phyloP scores from a whole-genome alignment of 164 flowering plant genomes.

The Stephania yunnanensis region DNA sequence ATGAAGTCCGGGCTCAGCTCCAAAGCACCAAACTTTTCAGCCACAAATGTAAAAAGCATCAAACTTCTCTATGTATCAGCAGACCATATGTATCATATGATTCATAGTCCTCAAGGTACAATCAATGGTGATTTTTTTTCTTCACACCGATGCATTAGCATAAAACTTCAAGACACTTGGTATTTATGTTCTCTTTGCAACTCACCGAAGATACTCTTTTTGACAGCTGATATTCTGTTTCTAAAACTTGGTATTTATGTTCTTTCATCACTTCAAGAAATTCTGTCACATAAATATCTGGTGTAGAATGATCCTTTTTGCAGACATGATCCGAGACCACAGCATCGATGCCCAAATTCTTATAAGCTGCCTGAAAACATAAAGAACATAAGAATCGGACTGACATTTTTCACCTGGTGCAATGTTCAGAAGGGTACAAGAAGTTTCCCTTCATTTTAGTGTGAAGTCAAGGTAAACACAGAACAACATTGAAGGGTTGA shows the following conservation, averaged over 20 bases:
- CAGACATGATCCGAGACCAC: conserved; percentile 17
- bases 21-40: no score
- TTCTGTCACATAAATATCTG: conserved; percentile 21
- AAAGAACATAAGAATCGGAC: background rate
- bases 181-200: no score
- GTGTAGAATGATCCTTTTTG: conserved; percentile 22
- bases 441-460: background rate
- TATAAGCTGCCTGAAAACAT: conserved; percentile 35
- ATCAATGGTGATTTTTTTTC: background rate
- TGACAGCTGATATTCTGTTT: conserved; percentile 55
- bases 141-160: background rate
- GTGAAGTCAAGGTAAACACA: background rate
- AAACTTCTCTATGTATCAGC: background rate
- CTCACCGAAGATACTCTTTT: conserved; percentile 44
- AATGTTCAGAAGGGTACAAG: background rate
- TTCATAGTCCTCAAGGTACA: background rate
- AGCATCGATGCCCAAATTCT: conserved; percentile 27
- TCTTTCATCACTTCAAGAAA: conserved; percentile 40
- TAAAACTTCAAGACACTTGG: no score
- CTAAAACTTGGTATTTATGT: conserved; percentile 46
- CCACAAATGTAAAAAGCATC: background rate
- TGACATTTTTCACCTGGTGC: background rate
- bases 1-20: no score
- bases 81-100: background rate
- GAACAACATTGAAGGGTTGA: background rate